phyloP scores from a whole-genome alignment of 306 rosid species.

The Vigna hirtella region DNA sequence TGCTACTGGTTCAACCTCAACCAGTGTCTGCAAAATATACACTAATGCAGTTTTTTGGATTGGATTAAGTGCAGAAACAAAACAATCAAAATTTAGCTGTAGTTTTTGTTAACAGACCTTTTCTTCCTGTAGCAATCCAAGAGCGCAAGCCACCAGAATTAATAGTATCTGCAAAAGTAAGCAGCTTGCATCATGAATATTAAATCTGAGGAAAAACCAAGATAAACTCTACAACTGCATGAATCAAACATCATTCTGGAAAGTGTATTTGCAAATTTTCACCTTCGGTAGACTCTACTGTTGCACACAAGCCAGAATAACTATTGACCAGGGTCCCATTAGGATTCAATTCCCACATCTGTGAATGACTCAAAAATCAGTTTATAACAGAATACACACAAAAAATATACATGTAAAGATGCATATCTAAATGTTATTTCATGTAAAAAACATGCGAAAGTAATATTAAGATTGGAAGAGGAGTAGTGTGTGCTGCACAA shows the following conservation, averaged over 20 bases:
- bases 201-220: slow-evolving; percentile 15
- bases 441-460: not conserved
- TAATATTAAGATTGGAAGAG: slow-evolving; percentile 6
- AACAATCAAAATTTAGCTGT: not conserved
- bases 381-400: slow-evolving; percentile 40
- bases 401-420: not conserved
- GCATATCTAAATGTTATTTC: slow-evolving; percentile 17
- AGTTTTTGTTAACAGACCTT: slow-evolving; percentile 51
- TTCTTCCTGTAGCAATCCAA: slow-evolving; percentile 87
- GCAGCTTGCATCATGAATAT: slow-evolving; percentile 42
- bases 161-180: slow-evolving; percentile 58
- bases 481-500: not conserved
- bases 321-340: slow-evolving; percentile 84
- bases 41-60: not conserved
- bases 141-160: slow-evolving; percentile 65
- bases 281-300: slow-evolving; percentile 62
- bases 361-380: slow-evolving; percentile 46
- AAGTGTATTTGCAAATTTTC: slow-evolving; percentile 30
- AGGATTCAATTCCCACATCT: slow-evolving; percentile 84
- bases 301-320: slow-evolving; percentile 85
- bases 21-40: not conserved
- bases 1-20: slow-evolving; percentile 18
- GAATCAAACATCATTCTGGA: not conserved
- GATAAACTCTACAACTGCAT: slow-evolving; percentile 24
- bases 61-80: slow-evolving; percentile 28